Percentiles rank a stretch among this genome's conserved stretches.
phyloP scores from a whole-genome alignment of 176 grass and related monocot genomes.

The Phyllostachys edulis region DNA sequence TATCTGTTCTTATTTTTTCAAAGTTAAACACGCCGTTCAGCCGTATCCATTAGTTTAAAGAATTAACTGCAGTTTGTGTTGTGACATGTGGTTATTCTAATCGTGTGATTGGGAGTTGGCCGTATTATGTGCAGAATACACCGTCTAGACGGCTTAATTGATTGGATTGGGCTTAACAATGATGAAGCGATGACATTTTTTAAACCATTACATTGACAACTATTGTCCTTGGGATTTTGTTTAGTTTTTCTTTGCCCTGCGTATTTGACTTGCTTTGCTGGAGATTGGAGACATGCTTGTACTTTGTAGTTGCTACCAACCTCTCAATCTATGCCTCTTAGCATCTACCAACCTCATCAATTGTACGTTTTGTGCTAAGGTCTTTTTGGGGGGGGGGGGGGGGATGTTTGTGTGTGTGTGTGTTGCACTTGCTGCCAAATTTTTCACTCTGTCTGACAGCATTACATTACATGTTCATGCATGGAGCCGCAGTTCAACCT shows the following conservation, averaged over 20 bases:
- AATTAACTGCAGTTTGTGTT: neutral
- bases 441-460: neutral
- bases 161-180: neutral
- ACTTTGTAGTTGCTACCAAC: neutral
- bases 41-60: neutral
- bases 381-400: too few relatives aligned
- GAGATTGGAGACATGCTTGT: neutral
- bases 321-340: slow-evolving; percentile 37
- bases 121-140: neutral
- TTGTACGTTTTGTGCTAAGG: neutral
- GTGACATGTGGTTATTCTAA: neutral
- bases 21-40: neutral
- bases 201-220: neutral
- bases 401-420: neutral
- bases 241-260: neutral
- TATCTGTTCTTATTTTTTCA: neutral
- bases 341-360: too few relatives aligned
- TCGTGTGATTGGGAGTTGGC: neutral
- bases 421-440: slow-evolving; percentile 4
- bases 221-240: neutral
- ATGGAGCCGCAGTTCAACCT: neutral
- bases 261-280: slow-evolving; percentile 1
- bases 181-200: neutral
- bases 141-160: neutral
- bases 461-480: neutral